These are phyloP conservation scores for Sanghuangporus weigelae DNA, from an alignment of 1,284 basidiomycete species.

Conservation along the genomic window DNA sequence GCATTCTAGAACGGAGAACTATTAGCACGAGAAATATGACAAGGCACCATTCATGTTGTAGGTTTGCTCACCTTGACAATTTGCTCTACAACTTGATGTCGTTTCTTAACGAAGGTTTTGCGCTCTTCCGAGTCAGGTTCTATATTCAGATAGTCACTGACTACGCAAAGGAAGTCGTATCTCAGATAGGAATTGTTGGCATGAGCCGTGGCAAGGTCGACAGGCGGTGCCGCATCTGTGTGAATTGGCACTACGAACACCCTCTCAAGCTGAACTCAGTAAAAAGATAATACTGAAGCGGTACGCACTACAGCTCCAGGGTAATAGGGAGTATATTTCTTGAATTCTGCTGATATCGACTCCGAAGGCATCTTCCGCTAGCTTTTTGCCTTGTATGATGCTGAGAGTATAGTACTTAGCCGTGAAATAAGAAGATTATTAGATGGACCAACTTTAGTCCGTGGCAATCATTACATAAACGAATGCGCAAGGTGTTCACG, in stretches of 20 bases:
- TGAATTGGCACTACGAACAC: too few relatives aligned
- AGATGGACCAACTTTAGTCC: background rate
- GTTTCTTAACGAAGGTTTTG: background rate
- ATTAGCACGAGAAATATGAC: background rate
- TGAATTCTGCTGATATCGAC: background rate
- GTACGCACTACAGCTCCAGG: background rate
- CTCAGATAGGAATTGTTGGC: background rate
- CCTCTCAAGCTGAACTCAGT: background rate
- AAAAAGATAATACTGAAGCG: background rate
- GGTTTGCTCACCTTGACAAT: background rate
- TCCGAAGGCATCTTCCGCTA: background rate
- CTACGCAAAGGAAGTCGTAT: background rate
- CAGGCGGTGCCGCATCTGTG: too few relatives aligned
- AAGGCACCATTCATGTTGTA: background rate
- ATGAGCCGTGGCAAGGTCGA: background rate
- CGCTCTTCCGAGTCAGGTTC: background rate
- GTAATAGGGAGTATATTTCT: background rate
- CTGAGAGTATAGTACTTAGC: background rate
- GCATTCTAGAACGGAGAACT: background rate
- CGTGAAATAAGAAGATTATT: background rate
- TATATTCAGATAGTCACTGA: background rate
- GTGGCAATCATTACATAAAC: conserved; percentile 4
- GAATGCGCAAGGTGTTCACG: background rate
- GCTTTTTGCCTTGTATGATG: background rate
- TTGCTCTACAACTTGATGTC: background rate